Evolutionary conservation across 1,139 yeast species (phyloP), one percentile per base, ranked within the genome.

Genomic region (Pichia sp.): DNA sequence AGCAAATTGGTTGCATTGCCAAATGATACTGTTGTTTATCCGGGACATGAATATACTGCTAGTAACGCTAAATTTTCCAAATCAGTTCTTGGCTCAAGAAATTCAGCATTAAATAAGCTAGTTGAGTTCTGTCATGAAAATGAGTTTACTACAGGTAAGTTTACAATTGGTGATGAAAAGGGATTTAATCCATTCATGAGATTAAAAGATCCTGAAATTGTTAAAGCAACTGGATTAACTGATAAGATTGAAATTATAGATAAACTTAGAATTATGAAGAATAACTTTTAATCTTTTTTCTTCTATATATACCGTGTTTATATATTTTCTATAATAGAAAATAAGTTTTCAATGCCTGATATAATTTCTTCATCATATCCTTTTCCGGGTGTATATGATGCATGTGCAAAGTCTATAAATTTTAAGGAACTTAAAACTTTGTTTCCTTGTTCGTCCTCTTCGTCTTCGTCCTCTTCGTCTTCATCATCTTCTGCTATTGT

Each of bases 1-100:
- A 80, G 79, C 56, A 65, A 68, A 25, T 71, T 88, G 53, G 84
- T 74, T 3, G 32, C 44, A 2, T 72, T 88, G 49, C 94, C 96
- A 1, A 68, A 72, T 34, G 81, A 79, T 16, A 86, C 96, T 0
- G 65, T 69, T 35, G 92, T 90, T 4, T 85, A 81, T 61, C 94
- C 97, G 0, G 99, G 99, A 2, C 99, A 92, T 66, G 98, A 92
- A 68, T 92, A 92, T 68, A 94, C 99, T 15, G 76, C 74, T 56
- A 73, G 87, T 35, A 92, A 94, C 64, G 81, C 85, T 41, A 77
- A 74, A 57, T 92, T 92, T 63, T 86, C 94, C 11, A 71, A 74
- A 51, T 76, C 80, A 1, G 78, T 92, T 1, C 68, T 89, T 60
- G 63, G 63, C 5, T 61, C 70, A 24, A 68, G 72, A 48, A 77